Conservation (phyloP, 2,329 filamentous ascomycete species). For the Emergomyces orientalis region DNA sequence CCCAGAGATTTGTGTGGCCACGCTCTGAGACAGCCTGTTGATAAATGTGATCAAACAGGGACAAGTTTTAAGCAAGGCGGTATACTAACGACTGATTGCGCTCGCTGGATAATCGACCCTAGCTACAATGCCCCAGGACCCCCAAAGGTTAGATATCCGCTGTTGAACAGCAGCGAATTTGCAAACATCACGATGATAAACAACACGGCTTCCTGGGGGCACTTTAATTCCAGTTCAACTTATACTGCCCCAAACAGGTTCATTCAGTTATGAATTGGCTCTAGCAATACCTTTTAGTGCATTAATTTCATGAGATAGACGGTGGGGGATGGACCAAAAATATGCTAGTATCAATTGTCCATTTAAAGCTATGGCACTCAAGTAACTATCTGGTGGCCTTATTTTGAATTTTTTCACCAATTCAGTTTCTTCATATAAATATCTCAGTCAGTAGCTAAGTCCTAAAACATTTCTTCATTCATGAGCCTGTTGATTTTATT, state of each 20-base stretch:
- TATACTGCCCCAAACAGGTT: background rate
- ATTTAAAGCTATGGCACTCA: too few relatives aligned
- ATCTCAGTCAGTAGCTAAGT: too few relatives aligned
- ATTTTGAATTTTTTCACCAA: too few relatives aligned
- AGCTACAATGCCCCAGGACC: background rate
- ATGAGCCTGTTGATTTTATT: too few relatives aligned
- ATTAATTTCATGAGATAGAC: background rate
- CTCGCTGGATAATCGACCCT: slow-evolving; percentile 1
- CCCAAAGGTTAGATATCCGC: background rate
- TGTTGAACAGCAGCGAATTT: background rate
- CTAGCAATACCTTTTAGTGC: background rate
- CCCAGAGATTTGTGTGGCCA: background rate
- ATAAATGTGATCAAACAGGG: slow-evolving; percentile 4
- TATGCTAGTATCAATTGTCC: background rate
- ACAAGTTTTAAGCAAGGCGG: slow-evolving; percentile 1
- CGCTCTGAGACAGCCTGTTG: background rate
- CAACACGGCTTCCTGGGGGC: background rate
- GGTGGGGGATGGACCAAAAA: background rate
- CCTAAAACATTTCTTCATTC: too few relatives aligned
- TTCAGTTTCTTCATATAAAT: too few relatives aligned
- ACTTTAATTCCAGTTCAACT: background rate
- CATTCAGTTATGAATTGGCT: background rate
- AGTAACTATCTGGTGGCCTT: too few relatives aligned
- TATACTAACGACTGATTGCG: background rate
- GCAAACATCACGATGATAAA: background rate